Evolutionary conservation across 2,329 filamentous ascomycete genomes (phyloP).

Genomic region (Pyrenophora seminiperda): DNA sequence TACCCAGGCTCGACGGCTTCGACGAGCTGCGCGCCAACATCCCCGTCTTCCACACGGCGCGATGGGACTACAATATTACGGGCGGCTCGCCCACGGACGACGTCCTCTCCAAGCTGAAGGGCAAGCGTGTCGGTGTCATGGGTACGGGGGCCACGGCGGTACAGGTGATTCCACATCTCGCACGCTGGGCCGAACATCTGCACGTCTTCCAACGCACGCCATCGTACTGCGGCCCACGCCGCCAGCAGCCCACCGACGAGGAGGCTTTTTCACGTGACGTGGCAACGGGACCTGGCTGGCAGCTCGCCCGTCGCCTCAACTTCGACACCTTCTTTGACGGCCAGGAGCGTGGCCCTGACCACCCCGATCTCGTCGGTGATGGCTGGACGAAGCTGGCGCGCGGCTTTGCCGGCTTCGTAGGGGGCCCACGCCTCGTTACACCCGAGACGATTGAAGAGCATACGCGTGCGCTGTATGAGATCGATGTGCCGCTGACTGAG

Average conservation of each 20-base stretch:
- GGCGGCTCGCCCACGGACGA: conserved; percentile 45
- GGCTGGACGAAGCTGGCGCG: conserved; percentile 49
- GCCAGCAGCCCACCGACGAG: conserved; percentile 50
- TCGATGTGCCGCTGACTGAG: conserved; percentile 4
- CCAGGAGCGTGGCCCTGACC: conserved; percentile 33
- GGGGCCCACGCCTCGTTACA: conserved; percentile 9
- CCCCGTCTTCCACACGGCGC: conserved; percentile 51
- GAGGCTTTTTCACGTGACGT: conserved; percentile 50
- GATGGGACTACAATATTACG: conserved; percentile 53
- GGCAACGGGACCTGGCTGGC: conserved; percentile 53
- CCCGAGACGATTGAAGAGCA: conserved; percentile 5
- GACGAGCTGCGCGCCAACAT: conserved; percentile 31
- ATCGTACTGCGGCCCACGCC: conserved; percentile 42
- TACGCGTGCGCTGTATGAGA: conserved; percentile 2
- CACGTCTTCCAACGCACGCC: conserved; percentile 54
- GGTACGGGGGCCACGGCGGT: conserved; percentile 54
- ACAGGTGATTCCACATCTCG: conserved; percentile 50
- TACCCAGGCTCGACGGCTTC: conserved; percentile 51
- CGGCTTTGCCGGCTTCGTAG: conserved; percentile 24
- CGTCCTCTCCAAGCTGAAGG: conserved; percentile 20
- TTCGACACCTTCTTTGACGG: conserved; percentile 39
- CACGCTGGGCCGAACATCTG: conserved; percentile 44
- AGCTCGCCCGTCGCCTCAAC: conserved; percentile 52
- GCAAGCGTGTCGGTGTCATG: conserved; percentile 51
- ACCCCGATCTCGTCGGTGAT: conserved; percentile 54